A percentile compares a stretch with the other conserved stretches of the same genome.
Evolutionary conservation across 2,329 filamentous ascomycete genomes (phyloP).

Genomic region (Talaromyces sp.): DNA sequence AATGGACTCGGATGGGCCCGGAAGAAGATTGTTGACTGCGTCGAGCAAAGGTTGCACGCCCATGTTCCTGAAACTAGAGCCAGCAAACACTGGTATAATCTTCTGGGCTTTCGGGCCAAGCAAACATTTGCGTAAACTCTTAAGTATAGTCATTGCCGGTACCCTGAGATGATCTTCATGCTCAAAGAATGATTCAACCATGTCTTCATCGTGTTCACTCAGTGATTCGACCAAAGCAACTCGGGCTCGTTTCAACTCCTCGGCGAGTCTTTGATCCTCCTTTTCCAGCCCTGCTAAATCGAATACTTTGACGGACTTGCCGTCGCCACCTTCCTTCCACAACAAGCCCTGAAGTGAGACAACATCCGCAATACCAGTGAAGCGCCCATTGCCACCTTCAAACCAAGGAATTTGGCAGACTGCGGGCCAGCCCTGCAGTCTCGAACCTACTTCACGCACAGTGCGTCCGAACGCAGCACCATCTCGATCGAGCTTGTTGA

Average conservation of each 20-base stretch:
- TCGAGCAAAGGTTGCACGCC: constrained; percentile 90
- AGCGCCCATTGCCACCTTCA: constrained; percentile 65
- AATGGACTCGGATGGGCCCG: constrained; percentile 74
- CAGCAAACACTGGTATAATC: constrained; percentile 84
- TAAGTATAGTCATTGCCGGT: constrained; percentile 61
- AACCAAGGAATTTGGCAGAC: constrained; percentile 97
- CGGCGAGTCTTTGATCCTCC: constrained; percentile 50
- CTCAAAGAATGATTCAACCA: constrained; percentile 81
- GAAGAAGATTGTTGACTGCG: constrained; percentile 80
- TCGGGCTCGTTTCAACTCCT: constrained; percentile 72
- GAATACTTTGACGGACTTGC: constrained; percentile 57
- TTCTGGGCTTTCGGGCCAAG: constrained; percentile 57
- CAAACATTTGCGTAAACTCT: constrained; percentile 70
- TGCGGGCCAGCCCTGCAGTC: constrained; percentile 78
- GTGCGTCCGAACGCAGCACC: constrained; percentile 79
- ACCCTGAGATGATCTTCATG: constrained; percentile 68
- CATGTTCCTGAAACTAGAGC: constrained; percentile 89
- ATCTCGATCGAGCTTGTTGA: constrained; percentile 82
- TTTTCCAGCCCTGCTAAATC: constrained; percentile 52
- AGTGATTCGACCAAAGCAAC: constrained; percentile 75
- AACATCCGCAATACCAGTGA: constrained; percentile 81
- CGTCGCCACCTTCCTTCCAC: constrained; percentile 66
- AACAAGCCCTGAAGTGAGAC: constrained; percentile 70
- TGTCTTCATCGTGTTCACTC: constrained; percentile 80
- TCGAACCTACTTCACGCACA: constrained; percentile 76